These are phyloP conservation scores for Ceratobasidium sp. DNA, from an alignment of 1,284 basidiomycete species.

Conservation along the genomic window DNA sequence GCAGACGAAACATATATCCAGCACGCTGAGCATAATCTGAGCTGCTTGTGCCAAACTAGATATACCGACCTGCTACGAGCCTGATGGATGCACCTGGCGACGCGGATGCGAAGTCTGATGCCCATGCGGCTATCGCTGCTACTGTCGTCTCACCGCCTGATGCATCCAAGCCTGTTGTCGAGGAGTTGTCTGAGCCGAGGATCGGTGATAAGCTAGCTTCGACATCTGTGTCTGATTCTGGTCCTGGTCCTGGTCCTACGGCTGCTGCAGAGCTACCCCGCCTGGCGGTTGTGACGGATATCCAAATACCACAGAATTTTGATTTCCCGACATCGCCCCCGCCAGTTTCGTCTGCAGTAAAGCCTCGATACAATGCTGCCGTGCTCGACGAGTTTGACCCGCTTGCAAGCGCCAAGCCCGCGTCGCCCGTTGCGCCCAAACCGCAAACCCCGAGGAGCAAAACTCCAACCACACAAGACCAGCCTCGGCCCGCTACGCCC, in stretches of 20 bases:
- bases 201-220: background rate
- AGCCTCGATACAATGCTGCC: slow-evolving; percentile 32
- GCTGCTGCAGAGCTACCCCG: background rate
- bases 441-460: slow-evolving; percentile 47
- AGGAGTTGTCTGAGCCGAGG: background rate
- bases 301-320: slow-evolving; percentile 30
- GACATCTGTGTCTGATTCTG: background rate
- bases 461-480: slow-evolving; percentile 46
- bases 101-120: background rate
- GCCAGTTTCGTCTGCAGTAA: background rate
- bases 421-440: slow-evolving; percentile 54
- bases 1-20: slow-evolving; percentile 1
- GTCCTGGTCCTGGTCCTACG: background rate
- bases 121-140: background rate
- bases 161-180: background rate
- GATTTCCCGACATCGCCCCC: slow-evolving; percentile 21
- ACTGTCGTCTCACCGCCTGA: background rate
- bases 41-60: slow-evolving; percentile 1
- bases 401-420: slow-evolving; percentile 61
- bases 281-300: slow-evolving; percentile 31
- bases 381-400: slow-evolving; percentile 65
- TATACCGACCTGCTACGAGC: background rate
- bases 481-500: slow-evolving; percentile 45
- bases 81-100: background rate
- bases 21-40: background rate